Conservation (phyloP, 2,329 filamentous ascomycete species). For the Xylaria digitata region DNA sequence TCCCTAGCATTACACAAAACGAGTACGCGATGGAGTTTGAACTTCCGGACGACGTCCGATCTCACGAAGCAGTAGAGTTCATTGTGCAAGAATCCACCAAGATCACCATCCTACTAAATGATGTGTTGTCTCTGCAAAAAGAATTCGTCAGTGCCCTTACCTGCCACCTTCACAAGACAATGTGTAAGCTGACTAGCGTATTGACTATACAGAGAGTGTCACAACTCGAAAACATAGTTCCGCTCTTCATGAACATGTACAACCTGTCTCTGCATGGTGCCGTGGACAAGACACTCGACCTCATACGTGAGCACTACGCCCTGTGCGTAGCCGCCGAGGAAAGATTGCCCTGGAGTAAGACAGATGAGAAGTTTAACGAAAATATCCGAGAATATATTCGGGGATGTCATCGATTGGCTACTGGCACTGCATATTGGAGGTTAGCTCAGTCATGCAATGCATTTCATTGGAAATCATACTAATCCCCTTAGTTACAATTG, state of each 20-base stretch:
- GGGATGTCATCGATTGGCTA: slow-evolving; percentile 45
- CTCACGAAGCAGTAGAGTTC: slow-evolving; percentile 46
- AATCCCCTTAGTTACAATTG: slow-evolving; percentile 44
- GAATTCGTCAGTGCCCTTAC: slow-evolving; percentile 46
- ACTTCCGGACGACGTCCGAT: slow-evolving; percentile 44
- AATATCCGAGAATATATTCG: slow-evolving; percentile 46
- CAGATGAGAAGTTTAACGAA: slow-evolving; percentile 45
- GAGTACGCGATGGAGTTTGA: slow-evolving; percentile 50
- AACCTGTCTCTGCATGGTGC: slow-evolving; percentile 41
- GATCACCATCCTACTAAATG: slow-evolving; percentile 46
- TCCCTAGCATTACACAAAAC: slow-evolving; percentile 48
- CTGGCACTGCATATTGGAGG: slow-evolving; percentile 49
- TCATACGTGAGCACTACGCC: slow-evolving; percentile 47
- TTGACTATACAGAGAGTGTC: slow-evolving; percentile 41
- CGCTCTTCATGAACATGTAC: slow-evolving; percentile 48
- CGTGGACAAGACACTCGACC: slow-evolving; percentile 43
- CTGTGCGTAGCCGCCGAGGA: slow-evolving; percentile 46
- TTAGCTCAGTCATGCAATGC: slow-evolving; percentile 20
- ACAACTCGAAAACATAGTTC: slow-evolving; percentile 47
- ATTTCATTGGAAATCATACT: slow-evolving; percentile 18
- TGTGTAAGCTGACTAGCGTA: slow-evolving; percentile 19
- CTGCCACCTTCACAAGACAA: neutral
- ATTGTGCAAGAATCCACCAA: slow-evolving; percentile 47
- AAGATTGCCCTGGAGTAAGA: slow-evolving; percentile 47
- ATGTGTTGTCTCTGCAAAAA: slow-evolving; percentile 48